Conservation (phyloP, 2,329 filamentous ascomycete species). For the Tricladium varicosporioides region DNA sequence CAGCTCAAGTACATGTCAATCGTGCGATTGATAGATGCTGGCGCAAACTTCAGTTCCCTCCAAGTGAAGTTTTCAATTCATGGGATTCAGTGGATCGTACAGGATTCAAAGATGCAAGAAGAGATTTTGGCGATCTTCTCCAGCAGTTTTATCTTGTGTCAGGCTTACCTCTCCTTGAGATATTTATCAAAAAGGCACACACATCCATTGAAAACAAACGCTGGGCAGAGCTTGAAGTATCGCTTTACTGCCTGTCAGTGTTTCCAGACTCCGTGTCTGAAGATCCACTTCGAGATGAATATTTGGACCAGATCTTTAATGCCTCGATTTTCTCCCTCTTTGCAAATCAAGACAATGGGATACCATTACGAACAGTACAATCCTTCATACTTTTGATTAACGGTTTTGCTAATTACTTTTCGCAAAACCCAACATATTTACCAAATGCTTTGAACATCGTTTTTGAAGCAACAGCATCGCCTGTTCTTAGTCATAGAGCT, state of each 20-base stretch:
- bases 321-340: conserved; percentile 56
- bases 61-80: conserved; percentile 50
- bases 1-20: conserved; percentile 58
- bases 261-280: conserved; percentile 65
- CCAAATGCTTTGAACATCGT: conserved; percentile 71
- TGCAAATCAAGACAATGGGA: conserved; percentile 45
- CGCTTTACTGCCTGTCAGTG: conserved; percentile 61
- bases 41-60: conserved; percentile 63
- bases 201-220: conserved; percentile 46
- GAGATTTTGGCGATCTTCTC: conserved; percentile 76
- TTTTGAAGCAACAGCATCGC: conserved; percentile 65
- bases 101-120: conserved; percentile 69
- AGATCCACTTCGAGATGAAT: conserved; percentile 54
- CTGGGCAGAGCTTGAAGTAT: conserved; percentile 61
- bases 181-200: conserved; percentile 55
- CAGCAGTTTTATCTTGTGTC: conserved; percentile 67
- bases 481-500: conserved; percentile 61
- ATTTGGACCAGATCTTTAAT: conserved; percentile 60
- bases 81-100: conserved; percentile 71
- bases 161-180: conserved; percentile 53
- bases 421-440: conserved; percentile 64
- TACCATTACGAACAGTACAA: conserved; percentile 63
- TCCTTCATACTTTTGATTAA: conserved; percentile 70
- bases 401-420: conserved; percentile 74
- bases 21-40: conserved; percentile 65